Percentiles rank a stretch among this genome's conserved stretches.
These are phyloP conservation scores for Ramularia endophylla DNA, from an alignment of 2,329 filamentous ascomycete species.

Conservation along the genomic window DNA sequence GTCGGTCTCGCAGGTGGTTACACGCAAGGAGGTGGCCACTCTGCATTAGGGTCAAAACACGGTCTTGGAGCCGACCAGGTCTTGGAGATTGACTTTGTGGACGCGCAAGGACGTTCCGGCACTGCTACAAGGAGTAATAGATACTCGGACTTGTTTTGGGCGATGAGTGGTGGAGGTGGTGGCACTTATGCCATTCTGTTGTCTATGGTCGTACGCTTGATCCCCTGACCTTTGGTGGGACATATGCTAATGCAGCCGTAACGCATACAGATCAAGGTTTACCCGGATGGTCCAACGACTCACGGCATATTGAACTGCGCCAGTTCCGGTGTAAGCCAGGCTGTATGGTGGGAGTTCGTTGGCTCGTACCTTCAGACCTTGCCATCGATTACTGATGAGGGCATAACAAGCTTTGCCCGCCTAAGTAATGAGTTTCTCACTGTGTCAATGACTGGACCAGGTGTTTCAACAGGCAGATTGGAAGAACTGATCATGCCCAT, in stretches of 20 bases:
- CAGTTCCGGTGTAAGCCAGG: conserved; percentile 13
- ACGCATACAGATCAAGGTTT: too few relatives aligned
- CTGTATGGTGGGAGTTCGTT: conserved; percentile 34
- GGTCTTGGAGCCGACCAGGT: conserved; percentile 57
- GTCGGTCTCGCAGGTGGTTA: conserved; percentile 58
- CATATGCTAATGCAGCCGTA: too few relatives aligned
- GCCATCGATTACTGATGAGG: conserved; percentile 46
- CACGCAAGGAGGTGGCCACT: conserved; percentile 56
- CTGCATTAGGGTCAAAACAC: conserved; percentile 46
- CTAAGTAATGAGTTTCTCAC: conserved; percentile 46
- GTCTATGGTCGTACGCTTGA: conserved; percentile 51
- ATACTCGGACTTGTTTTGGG: conserved; percentile 57
- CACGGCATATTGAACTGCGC: conserved; percentile 43
- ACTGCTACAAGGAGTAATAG: conserved; percentile 45
- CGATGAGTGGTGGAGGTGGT: conserved; percentile 53
- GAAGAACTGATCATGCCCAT: conserved; percentile 44
- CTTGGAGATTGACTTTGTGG: conserved; percentile 44
- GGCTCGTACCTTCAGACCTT: conserved; percentile 43
- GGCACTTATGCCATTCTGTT: conserved; percentile 54
- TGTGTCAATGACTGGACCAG: conserved; percentile 43
- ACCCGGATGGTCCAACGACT: conserved; percentile 40
- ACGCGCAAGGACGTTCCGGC: conserved; percentile 45
- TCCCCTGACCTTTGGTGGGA: too few relatives aligned
- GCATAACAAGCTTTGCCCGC: conserved; percentile 46
- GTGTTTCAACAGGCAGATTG: conserved; percentile 40